Evolutionary conservation across 2,329 filamentous ascomycete genomes (phyloP).

Genomic region (Stachybotrys echinatus): DNA sequence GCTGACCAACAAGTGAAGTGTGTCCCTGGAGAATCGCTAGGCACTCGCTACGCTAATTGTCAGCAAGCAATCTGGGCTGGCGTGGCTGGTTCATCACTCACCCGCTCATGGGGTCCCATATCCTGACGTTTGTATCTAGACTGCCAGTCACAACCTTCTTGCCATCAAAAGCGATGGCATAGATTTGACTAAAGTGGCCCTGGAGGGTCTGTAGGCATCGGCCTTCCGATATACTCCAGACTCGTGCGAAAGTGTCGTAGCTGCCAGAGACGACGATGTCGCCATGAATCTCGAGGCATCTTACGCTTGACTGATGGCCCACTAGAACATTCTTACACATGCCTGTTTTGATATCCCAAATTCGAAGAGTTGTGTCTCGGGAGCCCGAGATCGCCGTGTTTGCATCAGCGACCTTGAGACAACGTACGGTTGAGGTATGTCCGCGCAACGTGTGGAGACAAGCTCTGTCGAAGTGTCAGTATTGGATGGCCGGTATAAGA

Average conservation of each 20-base stretch:
- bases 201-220: slow-evolving; percentile 84
- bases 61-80: slow-evolving; percentile 16
- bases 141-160: slow-evolving; percentile 90
- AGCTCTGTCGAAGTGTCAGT: slow-evolving; percentile 41
- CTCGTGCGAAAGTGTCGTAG: slow-evolving; percentile 93
- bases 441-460: slow-evolving; percentile 82
- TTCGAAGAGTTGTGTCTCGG: slow-evolving; percentile 85
- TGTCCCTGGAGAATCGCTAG: slow-evolving; percentile 93
- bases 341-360: slow-evolving; percentile 90
- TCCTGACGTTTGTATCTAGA: slow-evolving; percentile 91
- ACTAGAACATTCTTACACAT: slow-evolving; percentile 87
- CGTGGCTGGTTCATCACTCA: slow-evolving; percentile 33
- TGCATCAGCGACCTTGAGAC: slow-evolving; percentile 93
- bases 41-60: slow-evolving; percentile 53
- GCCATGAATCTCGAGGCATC: slow-evolving; percentile 92
- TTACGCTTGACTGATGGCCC: slow-evolving; percentile 90
- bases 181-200: slow-evolving; percentile 98
- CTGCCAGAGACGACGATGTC: slow-evolving; percentile 97
- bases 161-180: slow-evolving; percentile 96
- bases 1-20: slow-evolving; percentile 90
- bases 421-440: slow-evolving; percentile 94
- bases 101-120: slow-evolving; percentile 92
- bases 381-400: slow-evolving; percentile 96
- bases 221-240: slow-evolving; percentile 97
- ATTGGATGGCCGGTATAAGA: neutral